These are phyloP conservation scores for Chalaropsis ovoidea DNA, from an alignment of 2,329 filamentous ascomycete species.

Conservation along the genomic window DNA sequence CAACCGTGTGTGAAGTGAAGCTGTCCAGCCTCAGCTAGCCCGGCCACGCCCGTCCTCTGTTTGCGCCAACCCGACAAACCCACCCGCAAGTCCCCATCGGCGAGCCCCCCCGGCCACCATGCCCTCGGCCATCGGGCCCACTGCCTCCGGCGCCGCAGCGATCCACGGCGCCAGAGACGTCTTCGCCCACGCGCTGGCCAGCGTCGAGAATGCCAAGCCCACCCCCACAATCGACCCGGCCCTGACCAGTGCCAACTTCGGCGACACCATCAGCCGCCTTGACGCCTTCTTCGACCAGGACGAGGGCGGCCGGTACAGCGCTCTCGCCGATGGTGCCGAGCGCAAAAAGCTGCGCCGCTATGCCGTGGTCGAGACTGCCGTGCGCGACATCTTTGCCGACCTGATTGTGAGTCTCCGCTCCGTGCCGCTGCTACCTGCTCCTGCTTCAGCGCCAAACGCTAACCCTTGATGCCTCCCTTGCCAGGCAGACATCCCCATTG, in stretches of 20 bases:
- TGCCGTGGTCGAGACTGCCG: constrained; percentile 72
- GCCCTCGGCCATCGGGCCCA: neutral
- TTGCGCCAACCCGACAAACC: neutral
- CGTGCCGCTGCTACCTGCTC: constrained; percentile 25
- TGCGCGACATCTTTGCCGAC: constrained; percentile 67
- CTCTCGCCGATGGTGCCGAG: constrained; percentile 31
- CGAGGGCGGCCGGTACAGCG: constrained; percentile 29
- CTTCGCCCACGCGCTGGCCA: constrained; percentile 48
- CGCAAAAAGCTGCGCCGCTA: constrained; percentile 43
- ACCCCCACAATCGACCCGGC: constrained; percentile 59
- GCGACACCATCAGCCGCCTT: constrained; percentile 40
- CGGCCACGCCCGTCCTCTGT: neutral
- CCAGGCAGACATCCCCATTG: constrained; percentile 60
- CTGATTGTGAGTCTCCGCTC: constrained; percentile 53
- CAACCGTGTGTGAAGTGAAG: neutral
- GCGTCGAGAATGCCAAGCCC: constrained; percentile 50
- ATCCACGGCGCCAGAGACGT: constrained; percentile 46
- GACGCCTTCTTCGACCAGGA: constrained; percentile 33
- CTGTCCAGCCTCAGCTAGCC: neutral
- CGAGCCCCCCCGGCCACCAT: neutral
- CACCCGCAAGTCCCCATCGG: neutral
- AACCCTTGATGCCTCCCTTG: constrained; percentile 31
- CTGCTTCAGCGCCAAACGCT: neutral
- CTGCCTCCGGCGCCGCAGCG: constrained; percentile 42
- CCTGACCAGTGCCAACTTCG: constrained; percentile 58